These are phyloP conservation scores for Linanthus parryae DNA, from an alignment of 148 eudicot species.

Conservation along the genomic window DNA sequence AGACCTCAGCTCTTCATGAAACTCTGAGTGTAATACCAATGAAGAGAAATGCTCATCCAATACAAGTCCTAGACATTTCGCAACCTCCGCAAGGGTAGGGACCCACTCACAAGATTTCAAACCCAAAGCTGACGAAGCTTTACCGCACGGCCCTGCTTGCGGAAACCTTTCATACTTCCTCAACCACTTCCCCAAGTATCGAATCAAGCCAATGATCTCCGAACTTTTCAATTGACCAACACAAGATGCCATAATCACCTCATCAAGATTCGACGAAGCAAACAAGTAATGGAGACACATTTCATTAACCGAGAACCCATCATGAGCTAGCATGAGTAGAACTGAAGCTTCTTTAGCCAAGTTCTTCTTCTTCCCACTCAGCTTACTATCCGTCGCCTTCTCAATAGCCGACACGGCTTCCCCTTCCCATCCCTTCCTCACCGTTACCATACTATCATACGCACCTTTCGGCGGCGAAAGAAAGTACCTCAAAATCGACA, in stretches of 20 bases:
- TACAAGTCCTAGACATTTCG: constrained; percentile 51
- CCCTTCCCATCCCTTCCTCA: constrained; percentile 74
- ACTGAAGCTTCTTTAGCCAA: constrained; percentile 63
- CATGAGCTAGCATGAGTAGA: constrained; percentile 72
- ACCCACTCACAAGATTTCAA: constrained; percentile 56
- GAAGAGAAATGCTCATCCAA: constrained; percentile 88
- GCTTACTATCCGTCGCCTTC: constrained; percentile 24
- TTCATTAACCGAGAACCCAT: constrained; percentile 50
- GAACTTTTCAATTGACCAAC: constrained; percentile 53
- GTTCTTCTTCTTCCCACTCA: constrained; percentile 21
- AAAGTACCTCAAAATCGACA: constrained; percentile 56
- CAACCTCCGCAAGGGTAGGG: constrained; percentile 50
- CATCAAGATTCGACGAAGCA: constrained; percentile 53
- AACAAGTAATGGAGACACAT: constrained; percentile 74
- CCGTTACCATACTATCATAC: constrained; percentile 30
- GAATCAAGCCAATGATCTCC: constrained; percentile 56
- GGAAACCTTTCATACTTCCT: constrained; percentile 80
- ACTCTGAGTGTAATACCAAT: constrained; percentile 68
- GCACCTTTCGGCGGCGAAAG: constrained; percentile 35
- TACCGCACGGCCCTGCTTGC: constrained; percentile 40
- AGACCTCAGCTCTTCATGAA: constrained; percentile 59
- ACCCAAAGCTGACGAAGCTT: constrained; percentile 33
- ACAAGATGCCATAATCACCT: constrained; percentile 59
- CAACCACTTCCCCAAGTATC: constrained; percentile 82
- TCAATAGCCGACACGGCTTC: constrained; percentile 48